Evolutionary conservation across 2,329 filamentous ascomycete genomes (phyloP), one percentile per base, ranked within the genome.

Genomic region (Pseudonectria buxi): DNA sequence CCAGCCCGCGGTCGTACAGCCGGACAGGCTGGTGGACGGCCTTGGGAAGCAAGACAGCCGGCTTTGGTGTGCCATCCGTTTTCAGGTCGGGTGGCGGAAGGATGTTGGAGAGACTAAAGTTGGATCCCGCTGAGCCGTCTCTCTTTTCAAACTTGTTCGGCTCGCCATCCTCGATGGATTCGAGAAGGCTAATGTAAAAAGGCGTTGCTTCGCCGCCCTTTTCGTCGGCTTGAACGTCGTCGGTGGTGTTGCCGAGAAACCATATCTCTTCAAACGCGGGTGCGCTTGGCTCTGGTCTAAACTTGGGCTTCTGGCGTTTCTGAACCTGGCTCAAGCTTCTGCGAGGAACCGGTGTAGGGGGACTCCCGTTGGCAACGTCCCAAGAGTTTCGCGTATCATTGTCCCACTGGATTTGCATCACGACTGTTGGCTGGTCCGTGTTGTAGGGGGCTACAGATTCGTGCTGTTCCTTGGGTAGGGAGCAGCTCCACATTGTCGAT

Each of bases 131-230:
- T 6, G 37, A 32, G 15, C 42, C 40, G 13, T 44, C 45, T 22
- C 55, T 46, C 29, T 48, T 53, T 14, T 26, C 37, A 9, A 62
- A 37, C n/a, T 41, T 43, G 10, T 41, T 40, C 2, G 54, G 50
- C 9, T 57, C 46, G 12, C 57, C 53, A 24, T 58, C 51, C 30
- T 67, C 61, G 12, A 59, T 43, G 1, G 72, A 68, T 4, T 65
- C 58, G 10, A 88, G 63, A 36, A 94, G 70, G 18, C 80, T 86
- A 46, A 95, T 83, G 58, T 83, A 94, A 60, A 95, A 94, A 0
- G 90, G 89, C 0, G 90, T 94, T 7, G 81, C 74, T 62, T 95
- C 89, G 45, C 89, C 89, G 1, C 81, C 80, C 58, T 90, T 95
- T 4, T 80, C 63, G 28, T 73, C 51, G 0, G 72, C 70, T 10